Percentiles rank a stretch among this genome's conserved stretches.
phyloP scores from a whole-genome alignment of 345 rosid genomes.

The Linum tenue region DNA sequence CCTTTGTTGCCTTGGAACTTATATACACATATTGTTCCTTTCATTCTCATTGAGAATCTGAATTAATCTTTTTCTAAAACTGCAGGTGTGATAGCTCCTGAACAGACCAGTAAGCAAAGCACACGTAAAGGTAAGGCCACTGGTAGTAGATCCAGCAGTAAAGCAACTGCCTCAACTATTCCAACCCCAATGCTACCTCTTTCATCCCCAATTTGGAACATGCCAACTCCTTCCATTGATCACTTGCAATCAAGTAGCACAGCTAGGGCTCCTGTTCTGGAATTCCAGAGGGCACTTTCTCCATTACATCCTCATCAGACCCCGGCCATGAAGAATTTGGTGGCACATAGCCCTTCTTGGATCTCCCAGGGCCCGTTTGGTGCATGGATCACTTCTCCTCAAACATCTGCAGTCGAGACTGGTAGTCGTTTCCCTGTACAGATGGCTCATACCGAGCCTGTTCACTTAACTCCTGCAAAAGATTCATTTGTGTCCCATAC shows the following conservation, averaged over 20 bases:
- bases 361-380: slow-evolving; percentile 62
- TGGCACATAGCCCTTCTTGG: slow-evolving; percentile 59
- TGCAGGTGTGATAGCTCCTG: slow-evolving; percentile 35
- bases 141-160: slow-evolving; percentile 41
- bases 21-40: not conserved
- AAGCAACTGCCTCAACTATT: slow-evolving; percentile 36
- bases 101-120: slow-evolving; percentile 42
- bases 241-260: slow-evolving; percentile 42
- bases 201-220: slow-evolving; percentile 83
- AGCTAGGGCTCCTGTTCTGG: slow-evolving; percentile 52
- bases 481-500: slow-evolving; percentile 42
- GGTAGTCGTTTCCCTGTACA: slow-evolving; percentile 43
- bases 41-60: slow-evolving; percentile 1
- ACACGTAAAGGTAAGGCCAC: slow-evolving; percentile 39
- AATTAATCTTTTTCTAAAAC: slow-evolving; percentile 1
- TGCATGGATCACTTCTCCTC: slow-evolving; percentile 67
- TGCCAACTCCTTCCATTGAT: slow-evolving; percentile 45
- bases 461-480: slow-evolving; percentile 48
- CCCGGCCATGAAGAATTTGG: slow-evolving; percentile 45
- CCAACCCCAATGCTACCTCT: slow-evolving; percentile 49
- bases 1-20: not conserved
- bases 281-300: slow-evolving; percentile 53
- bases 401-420: slow-evolving; percentile 48
- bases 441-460: slow-evolving; percentile 47
- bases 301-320: slow-evolving; percentile 64